phyloP scores from a whole-genome alignment of 1,139 yeast species.

The Saccharomyces hybrid region DNA sequence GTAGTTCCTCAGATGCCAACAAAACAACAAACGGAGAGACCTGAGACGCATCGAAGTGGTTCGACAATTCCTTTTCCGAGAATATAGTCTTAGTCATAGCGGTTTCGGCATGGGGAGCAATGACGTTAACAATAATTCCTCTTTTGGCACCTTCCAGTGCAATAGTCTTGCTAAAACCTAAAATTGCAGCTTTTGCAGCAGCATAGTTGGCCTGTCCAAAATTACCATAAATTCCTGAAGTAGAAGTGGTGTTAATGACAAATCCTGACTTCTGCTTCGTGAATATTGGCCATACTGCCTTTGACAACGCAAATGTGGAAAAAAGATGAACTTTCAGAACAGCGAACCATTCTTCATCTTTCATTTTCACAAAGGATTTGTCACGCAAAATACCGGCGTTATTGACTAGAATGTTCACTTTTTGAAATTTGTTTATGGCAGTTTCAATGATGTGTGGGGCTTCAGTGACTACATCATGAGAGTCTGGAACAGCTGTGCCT shows the following conservation, averaged over 20 bases:
- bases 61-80: conserved; percentile 62
- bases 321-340: conserved; percentile 76
- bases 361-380: conserved; percentile 77
- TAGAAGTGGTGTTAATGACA: conserved; percentile 83
- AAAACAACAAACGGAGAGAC: conserved; percentile 87
- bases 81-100: conserved; percentile 91
- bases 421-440: conserved; percentile 70
- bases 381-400: conserved; percentile 95
- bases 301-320: conserved; percentile 76
- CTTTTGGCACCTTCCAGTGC: conserved; percentile 84
- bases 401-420: conserved; percentile 78
- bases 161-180: conserved; percentile 76
- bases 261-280: conserved; percentile 71
- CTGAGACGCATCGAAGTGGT: conserved; percentile 77
- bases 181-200: conserved; percentile 83
- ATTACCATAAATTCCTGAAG: conserved; percentile 95
- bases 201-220: conserved; percentile 97
- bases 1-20: conserved; percentile 66
- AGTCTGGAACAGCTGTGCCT: conserved; percentile 76
- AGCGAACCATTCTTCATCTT: conserved; percentile 75
- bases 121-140: conserved; percentile 69
- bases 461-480: conserved; percentile 72
- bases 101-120: conserved; percentile 97
- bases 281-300: conserved; percentile 91
- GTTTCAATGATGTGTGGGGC: conserved; percentile 72